phyloP scores from a whole-genome alignment of 495 filamentous ascomycete species.

The Schizothecium vesticola region DNA sequence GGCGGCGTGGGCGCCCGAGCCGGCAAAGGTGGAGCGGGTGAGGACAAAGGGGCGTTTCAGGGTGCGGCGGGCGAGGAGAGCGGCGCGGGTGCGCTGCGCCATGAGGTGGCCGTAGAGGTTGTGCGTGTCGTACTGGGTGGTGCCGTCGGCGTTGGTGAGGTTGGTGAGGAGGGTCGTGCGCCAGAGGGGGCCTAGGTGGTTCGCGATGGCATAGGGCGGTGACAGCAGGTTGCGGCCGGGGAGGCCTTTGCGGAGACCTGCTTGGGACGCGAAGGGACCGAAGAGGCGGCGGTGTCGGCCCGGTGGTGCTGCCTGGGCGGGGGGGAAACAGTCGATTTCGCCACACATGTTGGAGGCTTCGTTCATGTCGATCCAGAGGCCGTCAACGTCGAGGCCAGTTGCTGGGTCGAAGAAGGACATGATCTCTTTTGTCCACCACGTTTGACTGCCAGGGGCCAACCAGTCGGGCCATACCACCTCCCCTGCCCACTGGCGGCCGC shows the following conservation, averaged over 20 bases:
- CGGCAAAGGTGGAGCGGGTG: slow-evolving; percentile 47
- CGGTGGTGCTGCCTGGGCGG: background rate
- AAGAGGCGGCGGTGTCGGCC: background rate
- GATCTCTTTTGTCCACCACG: slow-evolving; percentile 76
- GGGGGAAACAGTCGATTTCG: slow-evolving; percentile 12
- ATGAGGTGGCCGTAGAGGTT: slow-evolving; percentile 88
- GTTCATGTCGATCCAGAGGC: slow-evolving; percentile 85
- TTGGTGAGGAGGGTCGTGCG: slow-evolving; percentile 72
- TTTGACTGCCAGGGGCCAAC: slow-evolving; percentile 61
- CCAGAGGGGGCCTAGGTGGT: slow-evolving; percentile 59
- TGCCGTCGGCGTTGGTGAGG: slow-evolving; percentile 65
- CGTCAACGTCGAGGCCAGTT: slow-evolving; percentile 74
- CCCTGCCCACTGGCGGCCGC: slow-evolving; percentile 82
- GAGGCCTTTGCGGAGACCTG: slow-evolving; percentile 42
- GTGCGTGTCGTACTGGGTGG: slow-evolving; percentile 72
- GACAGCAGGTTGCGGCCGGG: slow-evolving; percentile 59
- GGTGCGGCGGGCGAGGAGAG: slow-evolving; percentile 63
- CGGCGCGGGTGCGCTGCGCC: slow-evolving; percentile 56
- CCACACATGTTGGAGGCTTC: slow-evolving; percentile 27
- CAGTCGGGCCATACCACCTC: slow-evolving; percentile 79
- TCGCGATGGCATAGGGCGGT: slow-evolving; percentile 68
- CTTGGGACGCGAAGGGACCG: background rate
- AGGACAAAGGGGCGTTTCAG: slow-evolving; percentile 67
- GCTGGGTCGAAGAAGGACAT: slow-evolving; percentile 57
- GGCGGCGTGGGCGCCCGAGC: slow-evolving; percentile 67